phyloP scores from a whole-genome alignment of 176 grass and related monocot species.

The Eleusine indica region DNA sequence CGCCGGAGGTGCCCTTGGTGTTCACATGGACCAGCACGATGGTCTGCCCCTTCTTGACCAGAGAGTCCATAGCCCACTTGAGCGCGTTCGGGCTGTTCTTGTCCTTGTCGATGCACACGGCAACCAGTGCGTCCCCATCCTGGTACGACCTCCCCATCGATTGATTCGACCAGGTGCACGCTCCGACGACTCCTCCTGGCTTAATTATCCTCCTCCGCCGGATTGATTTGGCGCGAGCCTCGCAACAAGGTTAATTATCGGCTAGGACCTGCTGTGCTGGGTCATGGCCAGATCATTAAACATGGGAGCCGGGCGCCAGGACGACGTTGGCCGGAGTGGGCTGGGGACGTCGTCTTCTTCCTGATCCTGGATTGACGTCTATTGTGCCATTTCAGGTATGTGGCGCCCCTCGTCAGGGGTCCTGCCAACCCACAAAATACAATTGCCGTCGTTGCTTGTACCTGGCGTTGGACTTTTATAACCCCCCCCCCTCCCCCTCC shows the following conservation, averaged over 20 bases:
- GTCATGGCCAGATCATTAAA: constrained; percentile 23
- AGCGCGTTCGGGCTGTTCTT: constrained; percentile 81
- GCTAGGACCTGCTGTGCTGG: not conserved
- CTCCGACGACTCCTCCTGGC: not conserved
- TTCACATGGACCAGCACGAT: constrained; percentile 83
- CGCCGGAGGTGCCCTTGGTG: constrained; percentile 59
- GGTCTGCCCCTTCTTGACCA: constrained; percentile 64
- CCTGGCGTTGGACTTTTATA: not conserved
- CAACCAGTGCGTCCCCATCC: constrained; percentile 49
- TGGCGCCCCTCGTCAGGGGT: not conserved
- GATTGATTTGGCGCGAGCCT: not conserved
- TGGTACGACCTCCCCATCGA: constrained; percentile 57
- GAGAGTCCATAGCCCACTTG: constrained; percentile 76
- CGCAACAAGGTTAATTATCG: not conserved
- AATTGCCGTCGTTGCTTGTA: not conserved
- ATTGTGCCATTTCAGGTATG: constrained; percentile 34
- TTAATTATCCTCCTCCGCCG: not conserved
- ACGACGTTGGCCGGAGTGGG: not conserved
- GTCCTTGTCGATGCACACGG: constrained; percentile 81
- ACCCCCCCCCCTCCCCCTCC: no score
- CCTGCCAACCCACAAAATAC: not conserved
- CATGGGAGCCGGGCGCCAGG: not conserved
- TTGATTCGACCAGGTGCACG: no score
- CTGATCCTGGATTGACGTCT: not conserved
- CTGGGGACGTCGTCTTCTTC: not conserved